These are phyloP conservation scores for Calonectria fujianensis DNA, from an alignment of 2,329 filamentous ascomycete species.

Conservation along the genomic window DNA sequence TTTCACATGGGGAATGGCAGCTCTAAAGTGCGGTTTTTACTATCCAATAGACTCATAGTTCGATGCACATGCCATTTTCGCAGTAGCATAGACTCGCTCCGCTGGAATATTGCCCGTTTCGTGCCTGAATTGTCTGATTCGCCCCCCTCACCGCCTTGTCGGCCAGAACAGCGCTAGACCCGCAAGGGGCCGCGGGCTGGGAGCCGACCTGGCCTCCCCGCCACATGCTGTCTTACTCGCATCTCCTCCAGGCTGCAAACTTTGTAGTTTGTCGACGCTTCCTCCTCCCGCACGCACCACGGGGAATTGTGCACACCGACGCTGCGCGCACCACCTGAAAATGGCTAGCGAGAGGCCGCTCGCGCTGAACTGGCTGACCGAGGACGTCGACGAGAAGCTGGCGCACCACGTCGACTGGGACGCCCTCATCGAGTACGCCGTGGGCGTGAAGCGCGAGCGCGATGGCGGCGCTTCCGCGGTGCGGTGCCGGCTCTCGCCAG, in stretches of 20 bases:
- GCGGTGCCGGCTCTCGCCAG: constrained; percentile 4
- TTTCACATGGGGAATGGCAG: not conserved
- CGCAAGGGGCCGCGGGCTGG: constrained; percentile 18
- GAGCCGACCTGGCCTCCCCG: constrained; percentile 12
- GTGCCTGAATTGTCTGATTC: not conserved
- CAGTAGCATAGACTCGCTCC: not conserved
- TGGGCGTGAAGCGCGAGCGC: constrained; percentile 1
- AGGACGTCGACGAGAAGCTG: constrained; percentile 24
- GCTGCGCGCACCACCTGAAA: constrained; percentile 13
- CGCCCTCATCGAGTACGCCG: constrained; percentile 4
- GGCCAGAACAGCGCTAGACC: constrained; percentile 4
- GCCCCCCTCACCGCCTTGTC: not conserved
- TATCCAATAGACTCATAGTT: not conserved
- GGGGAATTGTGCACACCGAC: constrained; percentile 5
- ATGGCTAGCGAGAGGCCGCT: constrained; percentile 25
- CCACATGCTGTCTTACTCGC: constrained; percentile 11
- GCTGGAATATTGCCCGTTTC: not conserved
- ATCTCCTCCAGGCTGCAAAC: not conserved
- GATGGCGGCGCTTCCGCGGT: not conserved
- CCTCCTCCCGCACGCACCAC: constrained; percentile 13
- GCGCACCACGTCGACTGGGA: constrained; percentile 22
- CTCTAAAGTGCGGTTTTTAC: constrained; percentile 4
- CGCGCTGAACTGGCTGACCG: constrained; percentile 18
- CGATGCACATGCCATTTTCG: not conserved
- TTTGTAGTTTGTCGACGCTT: constrained; percentile 18